Conservation (phyloP, 2,329 filamentous ascomycete genomes). For the Xylaria multiplex region DNA sequence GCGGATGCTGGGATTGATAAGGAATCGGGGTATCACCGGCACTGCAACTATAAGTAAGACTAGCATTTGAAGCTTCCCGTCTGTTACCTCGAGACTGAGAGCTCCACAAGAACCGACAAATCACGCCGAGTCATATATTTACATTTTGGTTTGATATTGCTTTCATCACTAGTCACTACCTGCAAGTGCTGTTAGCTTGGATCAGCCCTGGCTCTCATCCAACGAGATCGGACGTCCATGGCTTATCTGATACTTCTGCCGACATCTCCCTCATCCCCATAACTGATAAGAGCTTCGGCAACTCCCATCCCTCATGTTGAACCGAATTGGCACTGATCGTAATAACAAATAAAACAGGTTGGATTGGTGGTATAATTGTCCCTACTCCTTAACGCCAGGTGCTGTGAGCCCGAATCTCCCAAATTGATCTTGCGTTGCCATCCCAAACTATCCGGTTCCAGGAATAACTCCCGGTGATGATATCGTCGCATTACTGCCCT, state of each 20-base stretch:
- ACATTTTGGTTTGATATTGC: conserved; percentile 13
- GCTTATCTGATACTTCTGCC: conserved; percentile 27
- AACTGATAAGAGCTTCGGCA: background rate
- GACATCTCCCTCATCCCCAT: conserved; percentile 4
- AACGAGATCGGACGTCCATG: conserved; percentile 22
- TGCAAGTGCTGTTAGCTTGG: conserved; percentile 26
- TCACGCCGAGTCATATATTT: conserved; percentile 6
- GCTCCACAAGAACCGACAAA: background rate
- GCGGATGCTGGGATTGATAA: background rate
- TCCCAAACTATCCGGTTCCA: conserved; percentile 30
- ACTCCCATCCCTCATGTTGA: conserved; percentile 19
- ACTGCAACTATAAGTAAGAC: background rate
- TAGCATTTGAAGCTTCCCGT: background rate
- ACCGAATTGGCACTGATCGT: conserved; percentile 24
- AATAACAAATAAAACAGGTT: conserved; percentile 45
- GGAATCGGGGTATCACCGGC: background rate
- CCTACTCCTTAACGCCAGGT: conserved; percentile 49
- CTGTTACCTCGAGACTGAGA: background rate
- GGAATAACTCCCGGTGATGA: conserved; percentile 18
- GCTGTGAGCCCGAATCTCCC: conserved; percentile 47
- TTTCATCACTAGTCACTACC: conserved; percentile 30
- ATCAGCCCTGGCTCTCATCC: conserved; percentile 25
- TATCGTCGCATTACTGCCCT: conserved; percentile 11
- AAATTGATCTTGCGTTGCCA: conserved; percentile 39
- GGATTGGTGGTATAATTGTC: conserved; percentile 49